Evolutionary conservation across 192 early-diverging fungal genomes (phyloP), one percentile per base, ranked within the genome.

Genomic region (Bifiguratus adelaidae): DNA sequence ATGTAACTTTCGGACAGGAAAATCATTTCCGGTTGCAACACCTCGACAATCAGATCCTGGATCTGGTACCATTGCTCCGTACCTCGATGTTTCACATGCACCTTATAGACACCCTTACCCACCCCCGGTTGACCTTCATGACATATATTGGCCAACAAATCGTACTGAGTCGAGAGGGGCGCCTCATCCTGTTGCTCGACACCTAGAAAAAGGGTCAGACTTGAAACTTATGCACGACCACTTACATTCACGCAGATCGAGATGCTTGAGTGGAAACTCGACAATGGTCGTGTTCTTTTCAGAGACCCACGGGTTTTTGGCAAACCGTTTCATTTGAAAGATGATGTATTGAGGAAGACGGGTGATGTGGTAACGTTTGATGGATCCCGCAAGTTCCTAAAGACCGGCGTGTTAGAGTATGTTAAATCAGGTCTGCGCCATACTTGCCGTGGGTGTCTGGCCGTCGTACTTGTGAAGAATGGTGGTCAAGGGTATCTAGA

Each of bases 261-360:
- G 55, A 45, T 84, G 83, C 41, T 81, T 85, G 33, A 95, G 83
- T 1, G 92, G 86, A 45, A 89, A 98, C 47, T 91, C 95, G 3
- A 98, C 91, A 51, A 98, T 93, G 0, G 95, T 98, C 0, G 88
- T 88, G 56, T 98, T 98, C 65, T 95, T 95, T 56, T 98, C 95
- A 16, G 61, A 56, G 1, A 74, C 62, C 64, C 85, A 89, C 36
- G 78, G 85, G 61, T 85, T 87, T 49, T 88, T 92, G 0, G 80
- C 77, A 45, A 98, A 91, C 8, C 95, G 73, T 54, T 89, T 91
- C 41, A 96, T 81, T 55, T 91, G 84, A 44, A 95, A 85, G 20
- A 98, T 85, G 15, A 98, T 63, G 55, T 84, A 98, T 20, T 68
- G 68, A 6, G 95, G 95, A 7, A 96, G 66, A 3, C 63, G 64